Conservation (phyloP, 352 stramenopile genomes). For the Poterioochromonas sp. region DNA sequence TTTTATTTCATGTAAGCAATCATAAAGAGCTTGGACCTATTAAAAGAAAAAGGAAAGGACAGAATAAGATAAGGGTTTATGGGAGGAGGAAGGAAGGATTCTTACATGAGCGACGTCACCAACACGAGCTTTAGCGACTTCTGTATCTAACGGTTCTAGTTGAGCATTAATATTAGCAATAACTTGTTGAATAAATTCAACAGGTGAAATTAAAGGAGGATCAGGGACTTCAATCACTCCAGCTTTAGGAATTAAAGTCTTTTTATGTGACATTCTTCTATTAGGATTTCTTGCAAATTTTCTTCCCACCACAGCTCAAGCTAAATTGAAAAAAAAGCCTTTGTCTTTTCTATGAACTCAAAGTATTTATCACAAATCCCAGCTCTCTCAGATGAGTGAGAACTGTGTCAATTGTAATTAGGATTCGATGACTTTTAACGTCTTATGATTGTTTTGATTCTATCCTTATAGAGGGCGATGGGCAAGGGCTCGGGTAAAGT, state of each 20-base stretch:
- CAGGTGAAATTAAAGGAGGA: neutral
- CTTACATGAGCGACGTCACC: neutral
- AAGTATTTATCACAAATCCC: too few species aligned
- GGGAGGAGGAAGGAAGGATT: neutral
- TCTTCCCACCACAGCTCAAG: too few species aligned
- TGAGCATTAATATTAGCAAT: constrained; percentile 7
- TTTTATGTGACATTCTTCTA: neutral
- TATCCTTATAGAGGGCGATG: too few species aligned
- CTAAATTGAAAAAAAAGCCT: too few species aligned
- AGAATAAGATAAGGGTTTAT: neutral
- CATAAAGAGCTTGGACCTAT: neutral
- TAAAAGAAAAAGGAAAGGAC: neutral
- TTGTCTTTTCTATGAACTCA: too few species aligned
- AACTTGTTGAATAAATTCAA: constrained; percentile 19
- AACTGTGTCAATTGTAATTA: too few species aligned
- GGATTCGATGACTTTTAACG: too few species aligned
- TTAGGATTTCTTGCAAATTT: too few species aligned
- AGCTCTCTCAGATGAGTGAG: too few species aligned
- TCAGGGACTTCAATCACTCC: neutral
- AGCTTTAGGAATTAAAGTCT: constrained; percentile 5
- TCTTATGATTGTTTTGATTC: too few species aligned
- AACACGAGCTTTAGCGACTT: neutral
- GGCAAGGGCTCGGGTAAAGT: too few species aligned
- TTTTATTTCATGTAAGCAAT: neutral
- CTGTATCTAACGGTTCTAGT: neutral